phyloP scores from a whole-genome alignment of 805 yeast species.

The Sporopachydermia lactativora region DNA sequence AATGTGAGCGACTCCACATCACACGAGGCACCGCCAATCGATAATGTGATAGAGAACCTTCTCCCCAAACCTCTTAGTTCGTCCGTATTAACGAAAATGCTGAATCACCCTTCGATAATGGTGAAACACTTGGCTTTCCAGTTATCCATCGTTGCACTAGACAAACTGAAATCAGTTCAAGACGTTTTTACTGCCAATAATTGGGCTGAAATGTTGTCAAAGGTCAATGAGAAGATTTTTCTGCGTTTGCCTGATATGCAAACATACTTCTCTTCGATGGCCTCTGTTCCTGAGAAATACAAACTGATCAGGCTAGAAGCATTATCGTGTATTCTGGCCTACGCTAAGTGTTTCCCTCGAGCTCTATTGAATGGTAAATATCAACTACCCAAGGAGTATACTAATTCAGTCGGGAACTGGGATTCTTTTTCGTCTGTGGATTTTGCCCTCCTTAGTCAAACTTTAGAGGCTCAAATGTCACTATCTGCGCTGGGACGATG shows the following conservation, averaged over 20 bases:
- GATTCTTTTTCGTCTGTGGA: constrained; percentile 34
- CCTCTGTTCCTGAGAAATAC: neutral
- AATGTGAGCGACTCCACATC: constrained; percentile 17
- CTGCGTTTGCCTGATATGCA: constrained; percentile 20
- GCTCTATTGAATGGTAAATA: constrained; percentile 18
- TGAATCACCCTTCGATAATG: constrained; percentile 34
- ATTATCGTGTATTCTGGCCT: constrained; percentile 13
- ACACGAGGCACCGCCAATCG: constrained; percentile 20
- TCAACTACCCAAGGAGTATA: constrained; percentile 22
- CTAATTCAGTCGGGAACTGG: constrained; percentile 20
- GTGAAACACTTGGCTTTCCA: constrained; percentile 54
- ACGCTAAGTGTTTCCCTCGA: constrained; percentile 23
- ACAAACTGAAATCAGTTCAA: constrained; percentile 34
- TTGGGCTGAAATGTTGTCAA: constrained; percentile 26
- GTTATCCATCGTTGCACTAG: constrained; percentile 36
- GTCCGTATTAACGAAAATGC: constrained; percentile 39
- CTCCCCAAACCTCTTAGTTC: constrained; percentile 54
- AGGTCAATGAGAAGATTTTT: constrained; percentile 21
- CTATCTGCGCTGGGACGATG: constrained; percentile 48
- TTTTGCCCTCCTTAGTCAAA: constrained; percentile 41
- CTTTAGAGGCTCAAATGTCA: constrained; percentile 45
- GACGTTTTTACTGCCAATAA: constrained; percentile 22
- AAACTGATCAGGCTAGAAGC: constrained; percentile 3
- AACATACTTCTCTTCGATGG: constrained; percentile 6
- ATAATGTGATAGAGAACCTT: constrained; percentile 36